Evolutionary conservation across 192 early-diverging fungal species (phyloP), one percentile per base, ranked within the genome.

Genomic region (Funneliformis geosporum): DNA sequence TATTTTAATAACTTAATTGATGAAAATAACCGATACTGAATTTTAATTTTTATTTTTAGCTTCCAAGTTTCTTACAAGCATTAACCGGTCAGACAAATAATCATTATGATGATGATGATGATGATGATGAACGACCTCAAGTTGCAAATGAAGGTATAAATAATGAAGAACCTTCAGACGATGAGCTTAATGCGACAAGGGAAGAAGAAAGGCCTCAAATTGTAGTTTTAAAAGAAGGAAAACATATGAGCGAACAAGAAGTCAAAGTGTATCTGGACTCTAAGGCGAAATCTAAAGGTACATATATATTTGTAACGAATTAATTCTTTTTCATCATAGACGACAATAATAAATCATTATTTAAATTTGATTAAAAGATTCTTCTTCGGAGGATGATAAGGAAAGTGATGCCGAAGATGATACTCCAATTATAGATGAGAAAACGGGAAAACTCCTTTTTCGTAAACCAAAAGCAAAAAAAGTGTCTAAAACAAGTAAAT

Each of bases 151-250:
- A 39, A 39, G 66, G 42, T 39, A 21, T 39, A 5, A 39, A 8
- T 68, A 10, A 7, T 21, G 18, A 39, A 39, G 66, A 68, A 68
- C 8, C 27, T 39, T 33, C 27, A 18, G 66, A 68, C 18, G 39
- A 68, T 21, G 18, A 39, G 40, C 33, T 68, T 39, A 39, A 68
- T 68, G 39, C 66, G 27, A 42, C 12, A 21, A 42, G 46, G 28
- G 71, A 73, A 50, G 71, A 73, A 73, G 71, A 73, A 50, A 73
- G 46, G 25, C 71, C 71, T 16, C 71, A 73, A 18, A 73, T 73
- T 47, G 71, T 73, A 23, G 71, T 73, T 14, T 73, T 73, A 50
- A 73, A 50, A 73, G 71, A 73, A 50, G 71, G 71, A 16, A 73
- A 47, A 47, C 71, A 73, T 50, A 46, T 73, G 71, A 50, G 43